phyloP scores from a whole-genome alignment of 371 early-diverging fungal genomes.

The Cokeromyces recurvatus region DNA sequence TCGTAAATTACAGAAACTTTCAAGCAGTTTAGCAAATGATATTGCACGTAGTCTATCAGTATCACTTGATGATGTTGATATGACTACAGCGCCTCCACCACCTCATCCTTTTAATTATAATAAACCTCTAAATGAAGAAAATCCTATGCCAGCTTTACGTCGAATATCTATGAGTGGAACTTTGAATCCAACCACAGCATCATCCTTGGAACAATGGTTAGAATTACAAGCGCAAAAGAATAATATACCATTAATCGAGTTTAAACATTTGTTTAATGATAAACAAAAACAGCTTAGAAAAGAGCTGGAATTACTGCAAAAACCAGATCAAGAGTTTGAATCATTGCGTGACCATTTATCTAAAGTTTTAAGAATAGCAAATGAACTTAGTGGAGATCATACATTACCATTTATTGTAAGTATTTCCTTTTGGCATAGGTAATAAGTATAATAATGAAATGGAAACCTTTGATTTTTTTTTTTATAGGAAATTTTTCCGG shows the following conservation, averaged over 20 bases:
- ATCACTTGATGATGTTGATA: conserved; percentile 13
- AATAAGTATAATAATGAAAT: too few species aligned
- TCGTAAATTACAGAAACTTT: conserved; percentile 38
- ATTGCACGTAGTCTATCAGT: conserved; percentile 40
- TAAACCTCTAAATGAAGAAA: conserved; percentile 1
- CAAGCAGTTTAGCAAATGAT: conserved; percentile 37
- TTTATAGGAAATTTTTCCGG: conserved; percentile 36
- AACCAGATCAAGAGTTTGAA: conserved; percentile 22
- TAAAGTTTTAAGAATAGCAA: conserved; percentile 24
- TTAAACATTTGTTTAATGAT: conserved; percentile 7
- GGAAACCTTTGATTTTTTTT: too few species aligned
- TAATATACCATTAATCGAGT: conserved; percentile 7
- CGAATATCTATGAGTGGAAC: conserved; percentile 19
- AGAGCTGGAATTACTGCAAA: conserved; percentile 25
- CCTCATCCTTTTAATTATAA: background rate
- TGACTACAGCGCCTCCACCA: too few species aligned
- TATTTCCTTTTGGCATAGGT: too few species aligned
- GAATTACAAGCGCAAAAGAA: conserved; percentile 13
- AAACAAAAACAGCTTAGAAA: conserved; percentile 16
- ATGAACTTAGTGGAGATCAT: conserved; percentile 36
- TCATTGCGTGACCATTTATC: conserved; percentile 21
- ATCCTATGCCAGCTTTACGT: conserved; percentile 19
- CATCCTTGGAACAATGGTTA: conserved; percentile 16
- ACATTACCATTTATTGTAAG: conserved; percentile 27
- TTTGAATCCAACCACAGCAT: background rate